These are phyloP conservation scores for Alternaria ventricosa DNA, from an alignment of 2,329 filamentous ascomycete genomes.

Conservation along the genomic window DNA sequence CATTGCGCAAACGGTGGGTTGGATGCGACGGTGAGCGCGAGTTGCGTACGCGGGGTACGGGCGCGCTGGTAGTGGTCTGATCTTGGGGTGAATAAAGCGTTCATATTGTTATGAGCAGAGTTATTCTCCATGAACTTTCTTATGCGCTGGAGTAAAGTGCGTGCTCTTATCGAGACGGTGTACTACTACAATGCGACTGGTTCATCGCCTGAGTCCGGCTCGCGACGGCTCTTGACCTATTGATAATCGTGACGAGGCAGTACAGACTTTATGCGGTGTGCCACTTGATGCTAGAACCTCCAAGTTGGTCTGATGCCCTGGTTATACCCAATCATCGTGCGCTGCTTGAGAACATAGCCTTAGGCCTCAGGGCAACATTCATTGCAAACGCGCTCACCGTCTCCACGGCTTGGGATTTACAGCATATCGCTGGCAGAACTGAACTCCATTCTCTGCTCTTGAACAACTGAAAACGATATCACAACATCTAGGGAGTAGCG, in stretches of 20 bases:
- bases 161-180: not conserved
- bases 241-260: not conserved
- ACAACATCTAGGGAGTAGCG: not conserved
- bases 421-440: not conserved
- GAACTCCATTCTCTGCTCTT: not conserved
- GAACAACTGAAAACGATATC: not conserved
- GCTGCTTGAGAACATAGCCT: not conserved
- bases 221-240: not conserved
- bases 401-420: not conserved
- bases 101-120: not conserved
- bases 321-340: not conserved
- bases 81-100: not conserved
- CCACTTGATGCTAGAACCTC: not conserved
- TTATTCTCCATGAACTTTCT: not conserved
- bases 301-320: not conserved
- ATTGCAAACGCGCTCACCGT: not conserved
- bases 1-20: constrained; percentile 2
- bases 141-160: not conserved
- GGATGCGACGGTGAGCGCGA: not conserved
- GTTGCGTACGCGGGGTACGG: not conserved
- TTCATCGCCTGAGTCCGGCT: not conserved
- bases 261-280: not conserved
- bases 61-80: not conserved
- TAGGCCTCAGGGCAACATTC: not conserved
- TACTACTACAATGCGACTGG: not conserved